Evolutionary conservation across 805 yeast species (phyloP).

Genomic region (Suhomyces vadensis): DNA sequence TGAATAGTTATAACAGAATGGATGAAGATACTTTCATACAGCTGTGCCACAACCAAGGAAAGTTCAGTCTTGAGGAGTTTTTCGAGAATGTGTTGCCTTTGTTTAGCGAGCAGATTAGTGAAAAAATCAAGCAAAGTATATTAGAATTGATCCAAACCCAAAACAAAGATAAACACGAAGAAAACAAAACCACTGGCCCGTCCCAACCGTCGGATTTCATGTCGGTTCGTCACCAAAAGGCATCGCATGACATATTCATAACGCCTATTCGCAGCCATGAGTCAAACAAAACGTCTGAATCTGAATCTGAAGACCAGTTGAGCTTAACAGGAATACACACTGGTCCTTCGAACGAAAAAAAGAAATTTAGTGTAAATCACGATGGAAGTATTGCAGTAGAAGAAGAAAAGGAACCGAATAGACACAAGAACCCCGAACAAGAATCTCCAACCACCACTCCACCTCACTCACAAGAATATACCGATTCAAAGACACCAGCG

Average conservation of each 20-base stretch:
- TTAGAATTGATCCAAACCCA: background rate
- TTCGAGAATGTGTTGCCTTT: conserved; percentile 12
- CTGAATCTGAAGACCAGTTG: conserved; percentile 17
- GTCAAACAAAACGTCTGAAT: conserved; percentile 5
- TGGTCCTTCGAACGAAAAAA: conserved; percentile 7
- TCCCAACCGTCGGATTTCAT: no score
- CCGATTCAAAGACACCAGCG: background rate
- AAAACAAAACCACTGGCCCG: background rate
- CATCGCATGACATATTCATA: conserved; percentile 7
- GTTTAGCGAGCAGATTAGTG: conserved; percentile 14
- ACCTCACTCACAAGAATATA: conserved; percentile 29
- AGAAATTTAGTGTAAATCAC: conserved; percentile 8
- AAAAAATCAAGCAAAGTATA: conserved; percentile 8
- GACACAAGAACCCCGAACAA: conserved; percentile 3
- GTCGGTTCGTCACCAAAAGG: conserved; percentile 1
- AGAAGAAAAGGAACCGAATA: background rate
- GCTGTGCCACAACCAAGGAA: conserved; percentile 6
- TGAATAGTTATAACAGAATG: conserved; percentile 7
- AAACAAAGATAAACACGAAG: background rate
- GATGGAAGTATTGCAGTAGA: conserved; percentile 8
- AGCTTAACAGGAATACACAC: conserved; percentile 15
- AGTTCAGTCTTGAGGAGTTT: conserved; percentile 10
- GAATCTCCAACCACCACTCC: conserved; percentile 37
- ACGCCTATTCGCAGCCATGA: conserved; percentile 13
- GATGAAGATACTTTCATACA: conserved; percentile 14